Evolutionary conservation across 495 filamentous ascomycete species (phyloP), one percentile per base, ranked within the genome.

Genomic region (Aspergillus ellipticus): DNA sequence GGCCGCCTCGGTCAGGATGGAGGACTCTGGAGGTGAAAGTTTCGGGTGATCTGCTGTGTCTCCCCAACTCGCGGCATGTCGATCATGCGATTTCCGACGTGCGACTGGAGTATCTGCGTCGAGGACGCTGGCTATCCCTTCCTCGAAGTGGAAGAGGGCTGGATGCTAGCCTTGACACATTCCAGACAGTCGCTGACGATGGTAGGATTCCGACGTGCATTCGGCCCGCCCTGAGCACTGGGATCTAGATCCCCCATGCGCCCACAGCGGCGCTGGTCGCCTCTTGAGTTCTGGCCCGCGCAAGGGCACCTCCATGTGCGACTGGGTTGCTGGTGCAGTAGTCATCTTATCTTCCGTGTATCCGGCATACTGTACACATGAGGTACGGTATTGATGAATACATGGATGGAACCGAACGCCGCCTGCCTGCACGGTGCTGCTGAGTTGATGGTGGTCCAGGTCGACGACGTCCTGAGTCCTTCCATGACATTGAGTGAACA

Each of bases 71-170:
- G 47, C 26, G 49, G 51, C 33, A 42, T 46, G 61, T 54, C 61
- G 61, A 63, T 63, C 61, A 63, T 59, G 54, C 39, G 61, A 57
- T 53, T 51, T 4, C 35, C n/a, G 35, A 39, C 11, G 35, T 4
- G 24, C 24, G 45, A 45, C 39, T 43, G 42, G 9, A 19, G 26
- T 57, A 33, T 56, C 24, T 28, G 24, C 24, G 7, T 28, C 4
- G 24, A 28, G 24, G 24, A 42, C 37, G 17, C 11, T 42, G 37
- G 10, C 48, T 11, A 31, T 49, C 35, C 35, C 35, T 39, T 39
- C 2, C 1, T 15, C 2, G 35, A 15, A 8, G 11, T n/a, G 10
- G 13, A 39, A n/a, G 11, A 3, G 35, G 11, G 35, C n/a, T 39
- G 35, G 35, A 39, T 39, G 11, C 16, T 48, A 13, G 22, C 45